Conservation (phyloP, 345 rosid species). For the Syzygium grande region DNA sequence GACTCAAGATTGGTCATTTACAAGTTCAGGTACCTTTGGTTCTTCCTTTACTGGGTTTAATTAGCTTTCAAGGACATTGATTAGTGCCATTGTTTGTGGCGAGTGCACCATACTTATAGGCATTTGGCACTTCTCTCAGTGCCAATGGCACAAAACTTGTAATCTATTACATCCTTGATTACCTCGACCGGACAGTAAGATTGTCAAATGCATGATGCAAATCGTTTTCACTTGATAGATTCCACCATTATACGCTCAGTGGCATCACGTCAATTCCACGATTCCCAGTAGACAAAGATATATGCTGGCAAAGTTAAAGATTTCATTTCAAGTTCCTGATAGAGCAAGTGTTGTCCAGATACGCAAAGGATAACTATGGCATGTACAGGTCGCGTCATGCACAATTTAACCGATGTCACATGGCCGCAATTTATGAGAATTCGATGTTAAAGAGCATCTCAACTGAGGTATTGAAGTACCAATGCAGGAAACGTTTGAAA, state of each 20-base stretch:
- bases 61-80: not conserved
- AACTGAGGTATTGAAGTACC: not conserved
- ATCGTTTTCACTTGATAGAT: not conserved
- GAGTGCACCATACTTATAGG: not conserved
- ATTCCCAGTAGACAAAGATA: not conserved
- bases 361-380: not conserved
- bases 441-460: not conserved
- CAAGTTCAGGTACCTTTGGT: not conserved
- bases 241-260: not conserved
- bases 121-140: not conserved
- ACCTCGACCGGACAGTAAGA: not conserved
- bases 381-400: no score
- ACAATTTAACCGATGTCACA: not conserved
- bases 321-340: not conserved
- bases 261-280: not conserved
- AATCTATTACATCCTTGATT: not conserved
- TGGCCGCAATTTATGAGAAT: not conserved
- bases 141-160: not conserved
- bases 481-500: not conserved
- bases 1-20: not conserved
- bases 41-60: not conserved
- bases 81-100: not conserved
- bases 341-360: not conserved
- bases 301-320: not conserved
- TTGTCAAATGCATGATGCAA: not conserved